Percentiles rank a stretch among this genome's conserved stretches.
phyloP scores from a whole-genome alignment of 2,329 filamentous ascomycete genomes.

The Chrysoporthe puriensis region DNA sequence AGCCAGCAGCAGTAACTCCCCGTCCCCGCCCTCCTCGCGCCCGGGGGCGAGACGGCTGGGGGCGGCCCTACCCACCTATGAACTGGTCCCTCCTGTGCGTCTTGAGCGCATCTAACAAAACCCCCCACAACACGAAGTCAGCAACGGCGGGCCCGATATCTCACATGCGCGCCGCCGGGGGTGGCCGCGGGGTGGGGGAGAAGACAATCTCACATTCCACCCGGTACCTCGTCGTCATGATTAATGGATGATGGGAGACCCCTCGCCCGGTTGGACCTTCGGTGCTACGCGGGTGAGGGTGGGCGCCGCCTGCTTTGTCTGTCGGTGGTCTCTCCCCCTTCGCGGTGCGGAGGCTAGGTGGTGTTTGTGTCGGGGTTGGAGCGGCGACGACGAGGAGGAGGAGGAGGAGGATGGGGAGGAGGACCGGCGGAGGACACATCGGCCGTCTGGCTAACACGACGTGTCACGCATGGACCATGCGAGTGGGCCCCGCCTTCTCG shows the following conservation, averaged over 20 bases:
- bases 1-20: neutral
- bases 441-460: neutral
- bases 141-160: neutral
- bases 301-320: neutral
- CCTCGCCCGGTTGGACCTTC: too few species aligned
- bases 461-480: slow-evolving; percentile 25
- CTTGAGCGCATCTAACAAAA: slow-evolving; percentile 62
- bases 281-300: neutral
- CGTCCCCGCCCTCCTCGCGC: too few species aligned
- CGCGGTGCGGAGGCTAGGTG: too few species aligned
- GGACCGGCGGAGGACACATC: neutral
- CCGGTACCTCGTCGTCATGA: slow-evolving; percentile 66
- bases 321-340: neutral
- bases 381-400: too few species aligned
- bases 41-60: neutral
- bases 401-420: slow-evolving; percentile 3
- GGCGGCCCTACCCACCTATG: slow-evolving; percentile 58
- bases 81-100: slow-evolving; percentile 91
- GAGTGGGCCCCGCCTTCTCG: neutral
- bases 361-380: too few species aligned
- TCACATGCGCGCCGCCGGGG: neutral
- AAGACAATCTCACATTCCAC: slow-evolving; percentile 68
- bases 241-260: neutral
- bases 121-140: slow-evolving; percentile 25
- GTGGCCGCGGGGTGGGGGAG: neutral